Evolutionary conservation across 495 filamentous ascomycete genomes (phyloP).

Genomic region (Thermochaetoides thermophila): DNA sequence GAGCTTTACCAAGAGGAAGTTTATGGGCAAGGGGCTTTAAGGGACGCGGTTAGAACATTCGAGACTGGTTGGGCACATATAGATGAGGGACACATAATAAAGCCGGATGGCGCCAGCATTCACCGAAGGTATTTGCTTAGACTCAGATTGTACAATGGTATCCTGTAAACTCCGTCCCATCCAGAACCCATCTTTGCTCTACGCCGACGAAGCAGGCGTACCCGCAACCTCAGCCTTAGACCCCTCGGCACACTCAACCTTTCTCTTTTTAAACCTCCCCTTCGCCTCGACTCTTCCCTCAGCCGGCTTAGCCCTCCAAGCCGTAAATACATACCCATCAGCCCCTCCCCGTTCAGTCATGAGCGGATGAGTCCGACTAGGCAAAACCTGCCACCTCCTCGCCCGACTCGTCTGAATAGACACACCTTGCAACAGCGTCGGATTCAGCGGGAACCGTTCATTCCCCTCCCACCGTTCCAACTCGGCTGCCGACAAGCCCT

Average conservation of each 20-base stretch:
- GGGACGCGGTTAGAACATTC: no score
- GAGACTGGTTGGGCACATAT: no score
- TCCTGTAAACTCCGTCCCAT: neutral
- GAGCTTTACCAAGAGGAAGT: constrained; percentile 96
- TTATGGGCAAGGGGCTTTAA: constrained; percentile 89
- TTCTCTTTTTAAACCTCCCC: constrained; percentile 54
- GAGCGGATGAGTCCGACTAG: constrained; percentile 79
- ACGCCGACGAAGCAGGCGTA: no score
- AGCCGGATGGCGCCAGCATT: no score
- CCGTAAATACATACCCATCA: constrained; percentile 84
- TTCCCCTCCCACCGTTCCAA: constrained; percentile 37
- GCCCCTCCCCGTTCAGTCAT: constrained; percentile 83
- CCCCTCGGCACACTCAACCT: constrained; percentile 30
- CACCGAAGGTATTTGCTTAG: no score
- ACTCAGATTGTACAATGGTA: constrained; percentile 10
- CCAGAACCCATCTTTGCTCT: neutral
- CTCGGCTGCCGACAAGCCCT: constrained; percentile 22
- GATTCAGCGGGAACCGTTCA: constrained; percentile 69
- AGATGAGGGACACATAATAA: no score
- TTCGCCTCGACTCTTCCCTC: constrained; percentile 66
- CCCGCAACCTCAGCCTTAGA: no score
- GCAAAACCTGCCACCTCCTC: constrained; percentile 77
- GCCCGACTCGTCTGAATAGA: constrained; percentile 63
- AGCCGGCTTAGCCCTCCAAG: constrained; percentile 60
- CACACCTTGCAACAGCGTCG: constrained; percentile 63